Conservation (phyloP, 1,284 basidiomycete genomes). For the Heterobasidion irregulare region DNA sequence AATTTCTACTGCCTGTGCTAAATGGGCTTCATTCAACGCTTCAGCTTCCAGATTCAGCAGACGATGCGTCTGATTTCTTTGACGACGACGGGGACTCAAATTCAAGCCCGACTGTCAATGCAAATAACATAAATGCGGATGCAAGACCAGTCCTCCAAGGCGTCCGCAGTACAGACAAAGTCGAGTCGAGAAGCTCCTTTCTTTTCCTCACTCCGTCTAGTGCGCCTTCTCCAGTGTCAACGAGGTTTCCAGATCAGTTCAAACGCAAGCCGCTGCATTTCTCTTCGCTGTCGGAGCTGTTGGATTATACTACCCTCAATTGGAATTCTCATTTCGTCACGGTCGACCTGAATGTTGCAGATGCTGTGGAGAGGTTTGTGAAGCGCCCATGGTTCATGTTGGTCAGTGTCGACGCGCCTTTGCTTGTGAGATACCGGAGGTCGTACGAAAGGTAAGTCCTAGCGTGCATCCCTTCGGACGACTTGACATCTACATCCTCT, state of each 20-base stretch:
- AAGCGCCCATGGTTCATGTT: conserved; percentile 91
- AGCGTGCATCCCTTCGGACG: neutral
- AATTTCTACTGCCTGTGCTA: neutral
- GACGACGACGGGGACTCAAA: neutral
- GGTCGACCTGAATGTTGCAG: conserved; percentile 52
- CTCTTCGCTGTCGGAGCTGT: conserved; percentile 42
- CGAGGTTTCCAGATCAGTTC: neutral
- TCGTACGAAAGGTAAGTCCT: conserved; percentile 33
- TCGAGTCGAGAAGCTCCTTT: conserved; percentile 6
- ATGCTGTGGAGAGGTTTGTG: conserved; percentile 64
- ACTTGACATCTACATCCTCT: conserved; percentile 2
- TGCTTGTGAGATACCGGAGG: conserved; percentile 52
- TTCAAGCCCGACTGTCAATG: neutral
- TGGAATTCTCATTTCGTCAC: conserved; percentile 86
- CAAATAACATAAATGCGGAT: neutral
- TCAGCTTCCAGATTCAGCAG: neutral
- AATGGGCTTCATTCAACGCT: neutral
- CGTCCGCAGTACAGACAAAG: neutral
- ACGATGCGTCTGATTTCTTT: neutral
- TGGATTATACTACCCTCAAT: conserved; percentile 74
- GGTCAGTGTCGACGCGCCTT: conserved; percentile 80
- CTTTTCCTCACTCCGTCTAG: conserved; percentile 7
- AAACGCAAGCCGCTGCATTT: conserved; percentile 31
- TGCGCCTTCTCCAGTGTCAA: conserved; percentile 4
- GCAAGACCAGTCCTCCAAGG: neutral